A percentile compares a stretch with the other conserved stretches of the same genome.
Evolutionary conservation across 305 asterid species (phyloP).

Genomic region (Petunia hybrid): DNA sequence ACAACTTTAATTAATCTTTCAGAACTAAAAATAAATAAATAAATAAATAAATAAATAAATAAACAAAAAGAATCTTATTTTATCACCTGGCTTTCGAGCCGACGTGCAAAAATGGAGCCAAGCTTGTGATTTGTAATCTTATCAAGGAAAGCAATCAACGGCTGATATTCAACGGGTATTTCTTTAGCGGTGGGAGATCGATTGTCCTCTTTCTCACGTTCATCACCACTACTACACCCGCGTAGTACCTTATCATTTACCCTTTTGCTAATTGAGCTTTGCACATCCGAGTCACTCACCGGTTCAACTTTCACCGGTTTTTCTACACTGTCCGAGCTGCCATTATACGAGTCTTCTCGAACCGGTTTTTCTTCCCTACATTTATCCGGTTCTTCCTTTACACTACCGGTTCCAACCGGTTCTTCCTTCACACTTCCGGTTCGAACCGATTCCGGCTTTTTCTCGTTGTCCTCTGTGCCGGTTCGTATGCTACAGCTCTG

Average conservation of each 20-base stretch:
- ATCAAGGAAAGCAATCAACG: constrained; percentile 61
- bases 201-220: constrained; percentile 54
- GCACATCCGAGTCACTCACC: constrained; percentile 64
- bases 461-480: constrained; percentile 38
- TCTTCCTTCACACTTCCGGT: constrained; percentile 38
- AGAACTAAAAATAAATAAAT: too few species aligned
- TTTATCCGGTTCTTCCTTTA: constrained; percentile 49
- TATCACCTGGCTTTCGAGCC: constrained; percentile 78
- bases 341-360: constrained; percentile 65
- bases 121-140: constrained; percentile 55
- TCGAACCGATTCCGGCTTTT: constrained; percentile 47
- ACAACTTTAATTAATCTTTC: too few species aligned
- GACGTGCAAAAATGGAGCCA: constrained; percentile 68
- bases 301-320: constrained; percentile 48
- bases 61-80: not conserved
- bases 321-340: constrained; percentile 67
- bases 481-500: constrained; percentile 50
- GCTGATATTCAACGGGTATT: constrained; percentile 59
- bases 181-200: constrained; percentile 60
- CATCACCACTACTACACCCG: constrained; percentile 58
- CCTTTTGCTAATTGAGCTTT: constrained; percentile 73
- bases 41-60: too few species aligned
- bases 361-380: constrained; percentile 37
- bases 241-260: constrained; percentile 60
- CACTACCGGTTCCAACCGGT: constrained; percentile 43